Percentiles rank a stretch among this genome's conserved stretches.
phyloP scores from a whole-genome alignment of 169 alveolate species.

The Plasmodium adleri region DNA sequence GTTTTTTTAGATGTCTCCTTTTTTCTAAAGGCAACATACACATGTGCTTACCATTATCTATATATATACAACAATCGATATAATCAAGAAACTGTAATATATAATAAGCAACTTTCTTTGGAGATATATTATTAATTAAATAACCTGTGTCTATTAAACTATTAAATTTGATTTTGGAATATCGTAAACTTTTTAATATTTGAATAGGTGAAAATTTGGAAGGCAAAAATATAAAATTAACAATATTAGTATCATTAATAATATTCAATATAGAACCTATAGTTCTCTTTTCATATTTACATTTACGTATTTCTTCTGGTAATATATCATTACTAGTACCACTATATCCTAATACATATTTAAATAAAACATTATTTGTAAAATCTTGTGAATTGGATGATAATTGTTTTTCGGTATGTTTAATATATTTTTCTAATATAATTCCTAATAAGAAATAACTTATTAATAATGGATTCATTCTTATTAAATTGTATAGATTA shows the following conservation, averaged over 20 bases:
- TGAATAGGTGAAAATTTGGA: conserved; percentile 65
- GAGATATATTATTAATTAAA: conserved; percentile 67
- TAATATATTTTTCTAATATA: conserved; percentile 88
- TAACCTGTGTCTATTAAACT: conserved; percentile 73
- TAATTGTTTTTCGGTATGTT: conserved; percentile 89
- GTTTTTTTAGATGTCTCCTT: neutral
- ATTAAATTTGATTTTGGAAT: conserved; percentile 50
- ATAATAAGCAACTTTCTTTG: conserved; percentile 72
- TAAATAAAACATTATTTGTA: conserved; percentile 90
- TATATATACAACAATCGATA: conserved; percentile 71
- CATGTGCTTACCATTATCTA: conserved; percentile 78
- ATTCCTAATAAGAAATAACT: conserved; percentile 85
- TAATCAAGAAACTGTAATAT: conserved; percentile 62
- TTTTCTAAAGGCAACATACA: conserved; percentile 74
- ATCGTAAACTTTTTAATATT: conserved; percentile 40
- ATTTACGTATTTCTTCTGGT: conserved; percentile 91
- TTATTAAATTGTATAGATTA: conserved; percentile 79
- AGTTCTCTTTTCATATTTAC: conserved; percentile 91
- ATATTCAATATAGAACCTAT: conserved; percentile 90
- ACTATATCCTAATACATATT: conserved; percentile 92
- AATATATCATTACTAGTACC: conserved; percentile 95
- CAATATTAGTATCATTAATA: conserved; percentile 79
- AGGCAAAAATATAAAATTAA: conserved; percentile 71
- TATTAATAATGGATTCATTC: conserved; percentile 85
- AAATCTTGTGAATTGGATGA: conserved; percentile 93